These are phyloP conservation scores for Botrytis galanthina DNA, from an alignment of 2,329 filamentous ascomycete genomes.

Conservation along the genomic window DNA sequence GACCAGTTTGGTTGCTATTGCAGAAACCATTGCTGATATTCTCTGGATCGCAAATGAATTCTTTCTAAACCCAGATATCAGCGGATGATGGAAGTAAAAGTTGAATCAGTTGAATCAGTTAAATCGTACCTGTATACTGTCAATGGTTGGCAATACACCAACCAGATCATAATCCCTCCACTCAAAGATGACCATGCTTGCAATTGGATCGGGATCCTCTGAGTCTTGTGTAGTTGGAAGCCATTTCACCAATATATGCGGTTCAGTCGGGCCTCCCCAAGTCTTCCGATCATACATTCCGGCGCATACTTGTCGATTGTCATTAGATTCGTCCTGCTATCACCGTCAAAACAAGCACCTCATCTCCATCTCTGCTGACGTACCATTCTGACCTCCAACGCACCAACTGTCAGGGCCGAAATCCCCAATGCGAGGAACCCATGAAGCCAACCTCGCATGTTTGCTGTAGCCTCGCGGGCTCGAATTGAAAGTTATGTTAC, in stretches of 20 bases:
- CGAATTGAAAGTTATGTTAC: not conserved
- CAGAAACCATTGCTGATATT: conserved; percentile 70
- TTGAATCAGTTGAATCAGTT: not conserved
- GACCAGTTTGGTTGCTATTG: conserved; percentile 71
- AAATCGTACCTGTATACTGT: conserved; percentile 51
- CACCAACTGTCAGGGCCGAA: conserved; percentile 53
- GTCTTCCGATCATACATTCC: conserved; percentile 90
- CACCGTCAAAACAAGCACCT: conserved; percentile 23
- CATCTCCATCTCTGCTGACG: conserved; percentile 26
- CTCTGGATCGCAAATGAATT: conserved; percentile 74
- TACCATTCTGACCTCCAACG: conserved; percentile 60
- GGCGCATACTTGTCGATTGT: conserved; percentile 77
- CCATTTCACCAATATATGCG: conserved; percentile 85
- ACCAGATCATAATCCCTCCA: conserved; percentile 83
- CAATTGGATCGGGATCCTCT: conserved; percentile 66
- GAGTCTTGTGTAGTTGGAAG: conserved; percentile 56
- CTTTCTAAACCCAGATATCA: conserved; percentile 47
- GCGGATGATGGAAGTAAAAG: conserved; percentile 24
- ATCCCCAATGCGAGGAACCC: conserved; percentile 51
- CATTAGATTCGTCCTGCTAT: conserved; percentile 68
- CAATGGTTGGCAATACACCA: conserved; percentile 60
- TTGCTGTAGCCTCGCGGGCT: conserved; percentile 36
- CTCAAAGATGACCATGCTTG: conserved; percentile 89
- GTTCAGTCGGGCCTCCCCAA: conserved; percentile 86
- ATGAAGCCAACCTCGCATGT: conserved; percentile 56